Conservation (phyloP, 2,329 filamentous ascomycete genomes). For the Clonostachys solani region DNA sequence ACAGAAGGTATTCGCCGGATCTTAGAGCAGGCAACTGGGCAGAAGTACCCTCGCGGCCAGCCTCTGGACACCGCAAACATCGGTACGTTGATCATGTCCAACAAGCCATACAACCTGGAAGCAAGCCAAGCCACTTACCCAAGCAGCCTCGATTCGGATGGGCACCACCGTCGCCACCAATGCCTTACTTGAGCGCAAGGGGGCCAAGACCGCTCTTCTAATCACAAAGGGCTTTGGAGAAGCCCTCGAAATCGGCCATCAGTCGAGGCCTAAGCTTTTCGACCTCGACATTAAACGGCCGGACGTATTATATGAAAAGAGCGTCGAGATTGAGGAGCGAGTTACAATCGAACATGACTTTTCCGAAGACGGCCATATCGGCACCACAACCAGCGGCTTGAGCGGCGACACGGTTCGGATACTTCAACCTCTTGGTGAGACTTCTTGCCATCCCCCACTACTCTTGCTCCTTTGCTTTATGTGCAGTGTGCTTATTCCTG, state of each 20-base stretch:
- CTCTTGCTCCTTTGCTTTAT: conserved; percentile 50
- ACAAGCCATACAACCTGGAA: conserved; percentile 73
- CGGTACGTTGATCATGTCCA: too few relatives aligned
- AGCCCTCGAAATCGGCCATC: conserved; percentile 68
- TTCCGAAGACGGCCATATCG: conserved; percentile 66
- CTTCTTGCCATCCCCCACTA: conserved; percentile 59
- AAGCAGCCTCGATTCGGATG: conserved; percentile 42
- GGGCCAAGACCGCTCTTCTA: conserved; percentile 65
- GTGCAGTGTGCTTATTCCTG: conserved; percentile 51
- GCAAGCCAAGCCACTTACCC: too few relatives aligned
- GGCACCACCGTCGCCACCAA: conserved; percentile 80
- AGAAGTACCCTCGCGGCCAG: conserved; percentile 22
- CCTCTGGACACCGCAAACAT: conserved; percentile 24
- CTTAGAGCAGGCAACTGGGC: conserved; percentile 23
- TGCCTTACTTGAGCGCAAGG: conserved; percentile 70
- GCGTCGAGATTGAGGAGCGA: conserved; percentile 71
- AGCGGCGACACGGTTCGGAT: conserved; percentile 50
- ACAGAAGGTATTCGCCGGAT: conserved; percentile 63
- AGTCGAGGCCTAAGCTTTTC: conserved; percentile 69
- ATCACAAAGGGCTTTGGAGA: conserved; percentile 72
- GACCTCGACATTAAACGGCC: conserved; percentile 66
- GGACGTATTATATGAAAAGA: conserved; percentile 64
- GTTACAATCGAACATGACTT: conserved; percentile 76
- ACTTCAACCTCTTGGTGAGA: conserved; percentile 62
- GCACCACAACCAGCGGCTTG: conserved; percentile 36